Percentiles rank a stretch among this genome's conserved stretches.
phyloP scores from a whole-genome alignment of 768 basidiomycete genomes.

The Pisolithus microcarpus region DNA sequence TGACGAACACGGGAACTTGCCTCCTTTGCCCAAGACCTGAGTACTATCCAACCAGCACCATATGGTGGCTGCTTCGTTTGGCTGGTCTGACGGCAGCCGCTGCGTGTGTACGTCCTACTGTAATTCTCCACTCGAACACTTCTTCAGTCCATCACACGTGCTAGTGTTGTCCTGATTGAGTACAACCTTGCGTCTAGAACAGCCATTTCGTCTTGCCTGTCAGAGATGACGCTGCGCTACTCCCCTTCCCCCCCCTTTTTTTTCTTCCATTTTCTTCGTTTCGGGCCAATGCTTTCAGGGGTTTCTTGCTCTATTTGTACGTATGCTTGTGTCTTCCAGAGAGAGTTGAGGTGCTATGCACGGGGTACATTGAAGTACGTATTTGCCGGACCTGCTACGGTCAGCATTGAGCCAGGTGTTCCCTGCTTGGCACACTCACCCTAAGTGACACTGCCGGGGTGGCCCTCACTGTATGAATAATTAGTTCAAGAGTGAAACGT shows the following conservation, averaged over 20 bases:
- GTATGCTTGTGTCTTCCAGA: too few species aligned
- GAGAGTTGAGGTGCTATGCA: too few species aligned
- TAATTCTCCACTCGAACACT: conserved; percentile 10
- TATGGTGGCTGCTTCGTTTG: conserved; percentile 12
- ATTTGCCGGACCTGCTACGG: too few species aligned
- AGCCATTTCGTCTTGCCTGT: neutral
- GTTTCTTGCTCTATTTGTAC: too few species aligned
- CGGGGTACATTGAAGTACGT: too few species aligned
- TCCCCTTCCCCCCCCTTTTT: neutral
- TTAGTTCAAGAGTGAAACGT: too few species aligned
- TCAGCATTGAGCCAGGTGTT: too few species aligned
- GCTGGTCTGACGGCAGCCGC: conserved; percentile 23
- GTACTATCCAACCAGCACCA: conserved; percentile 1
- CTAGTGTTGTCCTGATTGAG: neutral
- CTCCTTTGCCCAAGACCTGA: conserved; percentile 22
- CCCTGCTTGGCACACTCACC: too few species aligned
- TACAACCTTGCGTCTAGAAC: neutral
- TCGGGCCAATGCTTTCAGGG: neutral
- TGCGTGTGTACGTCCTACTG: conserved; percentile 23
- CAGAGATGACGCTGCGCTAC: neutral
- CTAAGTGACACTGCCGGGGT: too few species aligned
- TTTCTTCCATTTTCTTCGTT: neutral
- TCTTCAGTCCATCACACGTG: neutral
- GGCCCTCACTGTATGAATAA: too few species aligned
- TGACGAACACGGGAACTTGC: conserved; percentile 22